These are phyloP conservation scores for Kluyveromyces dobzhanskii DNA, from an alignment of 805 yeast genomes.

Conservation along the genomic window DNA sequence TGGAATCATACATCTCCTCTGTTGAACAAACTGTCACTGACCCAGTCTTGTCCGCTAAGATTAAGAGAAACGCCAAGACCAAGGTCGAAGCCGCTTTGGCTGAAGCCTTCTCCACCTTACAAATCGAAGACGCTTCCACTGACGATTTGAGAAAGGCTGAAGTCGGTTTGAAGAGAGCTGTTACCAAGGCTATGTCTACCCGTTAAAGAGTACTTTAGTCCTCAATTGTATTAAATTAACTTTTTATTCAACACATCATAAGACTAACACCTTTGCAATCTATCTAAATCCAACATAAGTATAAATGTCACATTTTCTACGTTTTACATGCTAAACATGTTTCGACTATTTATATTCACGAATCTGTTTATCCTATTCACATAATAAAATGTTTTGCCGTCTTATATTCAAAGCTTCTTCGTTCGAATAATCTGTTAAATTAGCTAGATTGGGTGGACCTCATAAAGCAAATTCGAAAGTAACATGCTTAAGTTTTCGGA, in stretches of 20 bases:
- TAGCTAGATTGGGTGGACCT: no score
- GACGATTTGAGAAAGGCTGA: conserved; percentile 99
- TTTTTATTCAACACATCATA: conserved; percentile 4
- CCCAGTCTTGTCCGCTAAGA: conserved; percentile 95
- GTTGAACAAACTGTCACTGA: conserved; percentile 95
- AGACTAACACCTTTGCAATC: conserved; percentile 1
- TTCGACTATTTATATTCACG: no score
- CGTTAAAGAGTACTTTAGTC: conserved; percentile 49
- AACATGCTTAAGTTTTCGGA: no score
- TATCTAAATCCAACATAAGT: conserved; percentile 3
- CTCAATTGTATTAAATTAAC: neutral
- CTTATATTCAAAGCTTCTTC: no score
- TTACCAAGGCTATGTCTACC: conserved; percentile 98
- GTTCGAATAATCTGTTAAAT: no score
- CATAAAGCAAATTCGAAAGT: no score
- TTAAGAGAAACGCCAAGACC: conserved; percentile 95
- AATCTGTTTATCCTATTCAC: no score
- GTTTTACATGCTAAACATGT: neutral
- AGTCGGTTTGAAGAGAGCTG: conserved; percentile 97
- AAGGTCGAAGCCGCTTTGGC: conserved; percentile 96
- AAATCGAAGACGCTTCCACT: conserved; percentile 91
- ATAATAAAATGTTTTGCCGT: no score
- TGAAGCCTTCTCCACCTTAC: conserved; percentile 96
- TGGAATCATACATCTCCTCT: conserved; percentile 95
- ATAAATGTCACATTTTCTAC: conserved; percentile 5